A percentile compares a stretch with the other conserved stretches of the same genome.
phyloP scores from a whole-genome alignment of 805 yeast genomes.

The Zygoascus biomembranicola region DNA sequence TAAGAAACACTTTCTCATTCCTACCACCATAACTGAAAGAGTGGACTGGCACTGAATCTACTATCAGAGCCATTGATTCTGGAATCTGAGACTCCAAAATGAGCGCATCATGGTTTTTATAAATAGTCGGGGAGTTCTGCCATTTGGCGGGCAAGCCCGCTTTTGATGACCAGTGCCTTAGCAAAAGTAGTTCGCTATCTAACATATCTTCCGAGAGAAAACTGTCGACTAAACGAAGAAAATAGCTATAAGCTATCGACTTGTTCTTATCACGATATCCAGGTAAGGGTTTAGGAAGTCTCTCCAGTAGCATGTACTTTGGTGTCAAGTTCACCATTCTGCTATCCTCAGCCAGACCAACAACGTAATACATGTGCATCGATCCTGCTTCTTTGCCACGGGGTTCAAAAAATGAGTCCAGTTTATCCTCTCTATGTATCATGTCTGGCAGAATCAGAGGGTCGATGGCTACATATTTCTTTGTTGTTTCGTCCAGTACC shows the following conservation, averaged over 20 bases:
- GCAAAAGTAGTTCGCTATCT: neutral
- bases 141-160: neutral
- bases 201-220: neutral
- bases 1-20: neutral
- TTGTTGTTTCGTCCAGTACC: neutral
- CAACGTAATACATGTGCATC: slow-evolving; percentile 45
- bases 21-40: neutral
- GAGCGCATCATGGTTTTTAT: neutral
- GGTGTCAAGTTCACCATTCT: slow-evolving; percentile 65
- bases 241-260: neutral
- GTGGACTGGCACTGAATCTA: neutral
- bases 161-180: neutral
- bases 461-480: neutral
- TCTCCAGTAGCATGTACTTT: slow-evolving; percentile 39
- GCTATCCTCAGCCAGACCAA: slow-evolving; percentile 58
- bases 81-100: neutral
- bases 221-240: neutral
- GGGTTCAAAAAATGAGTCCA: slow-evolving; percentile 48
- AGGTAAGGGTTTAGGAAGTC: neutral
- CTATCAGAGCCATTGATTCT: neutral
- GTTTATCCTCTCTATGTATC: neutral
- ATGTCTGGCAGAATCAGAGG: neutral
- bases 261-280: neutral
- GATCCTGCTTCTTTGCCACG: slow-evolving; percentile 33
- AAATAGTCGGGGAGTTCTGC: neutral